Conservation (phyloP, 768 basidiomycete genomes). For the Boletus rubroflammeus region DNA sequence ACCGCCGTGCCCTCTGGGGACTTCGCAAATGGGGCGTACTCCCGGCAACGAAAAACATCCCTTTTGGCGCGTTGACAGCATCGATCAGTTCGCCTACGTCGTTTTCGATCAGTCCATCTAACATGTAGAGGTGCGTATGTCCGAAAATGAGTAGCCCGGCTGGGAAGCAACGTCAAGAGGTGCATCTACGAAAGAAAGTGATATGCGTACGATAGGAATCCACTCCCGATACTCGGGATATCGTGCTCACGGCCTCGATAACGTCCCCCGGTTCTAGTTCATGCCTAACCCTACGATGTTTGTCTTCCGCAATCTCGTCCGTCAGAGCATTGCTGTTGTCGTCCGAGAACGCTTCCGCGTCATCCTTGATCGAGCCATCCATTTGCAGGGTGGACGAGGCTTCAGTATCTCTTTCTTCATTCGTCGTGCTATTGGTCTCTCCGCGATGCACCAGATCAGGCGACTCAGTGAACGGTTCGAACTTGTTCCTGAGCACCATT, state of each 20-base stretch:
- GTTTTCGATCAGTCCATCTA: slow-evolving; percentile 85
- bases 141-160: slow-evolving; percentile 90
- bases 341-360: slow-evolving; percentile 7
- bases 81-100: slow-evolving; percentile 88
- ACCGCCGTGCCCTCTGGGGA: slow-evolving; percentile 78
- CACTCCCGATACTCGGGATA: slow-evolving; percentile 84
- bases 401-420: slow-evolving; percentile 39
- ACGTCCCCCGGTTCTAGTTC: slow-evolving; percentile 87
- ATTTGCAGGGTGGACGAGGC: slow-evolving; percentile 40
- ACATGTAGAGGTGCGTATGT: slow-evolving; percentile 79
- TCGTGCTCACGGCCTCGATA: slow-evolving; percentile 82
- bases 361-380: slow-evolving; percentile 17
- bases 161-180: slow-evolving; percentile 5
- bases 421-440: slow-evolving; percentile 34
- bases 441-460: slow-evolving; percentile 33
- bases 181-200: not conserved
- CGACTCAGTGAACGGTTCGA: slow-evolving; percentile 58
- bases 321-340: slow-evolving; percentile 45
- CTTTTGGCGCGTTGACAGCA: slow-evolving; percentile 77
- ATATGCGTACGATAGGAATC: slow-evolving; percentile 79
- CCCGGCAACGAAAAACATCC: slow-evolving; percentile 79
- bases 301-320: slow-evolving; percentile 84
- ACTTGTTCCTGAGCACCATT: slow-evolving; percentile 55
- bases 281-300: slow-evolving; percentile 81
- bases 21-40: slow-evolving; percentile 77